A percentile compares a stretch with the other conserved stretches of the same genome.
These are phyloP conservation scores for Setaria viridis DNA, from an alignment of 202 grass and related monocot species.

Conservation along the genomic window DNA sequence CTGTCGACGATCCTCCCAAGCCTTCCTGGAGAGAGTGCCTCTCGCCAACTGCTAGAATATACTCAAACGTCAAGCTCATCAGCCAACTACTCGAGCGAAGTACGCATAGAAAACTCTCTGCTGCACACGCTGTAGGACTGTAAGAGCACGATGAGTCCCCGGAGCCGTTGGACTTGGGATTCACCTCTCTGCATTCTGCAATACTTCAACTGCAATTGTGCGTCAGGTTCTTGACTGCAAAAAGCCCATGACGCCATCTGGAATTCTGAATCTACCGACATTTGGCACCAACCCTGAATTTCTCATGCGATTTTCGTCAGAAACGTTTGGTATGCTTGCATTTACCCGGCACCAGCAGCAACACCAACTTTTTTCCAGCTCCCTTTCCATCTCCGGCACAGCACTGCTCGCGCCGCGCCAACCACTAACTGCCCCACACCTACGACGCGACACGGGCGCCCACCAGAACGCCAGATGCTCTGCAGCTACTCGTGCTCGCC, in stretches of 20 bases:
- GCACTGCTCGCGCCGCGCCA: neutral
- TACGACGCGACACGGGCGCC: neutral
- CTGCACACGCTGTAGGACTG: neutral
- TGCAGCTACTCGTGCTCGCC: neutral
- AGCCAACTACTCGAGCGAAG: neutral
- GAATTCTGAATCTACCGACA: slow-evolving; percentile 4
- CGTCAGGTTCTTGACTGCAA: slow-evolving; percentile 40
- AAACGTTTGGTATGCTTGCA: slow-evolving; percentile 23
- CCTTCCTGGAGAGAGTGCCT: neutral
- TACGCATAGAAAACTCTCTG: neutral
- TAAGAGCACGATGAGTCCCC: neutral
- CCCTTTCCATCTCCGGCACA: neutral
- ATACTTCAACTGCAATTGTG: neutral
- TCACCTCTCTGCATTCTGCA: neutral
- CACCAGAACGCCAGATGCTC: slow-evolving; percentile 10
- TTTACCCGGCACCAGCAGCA: neutral
- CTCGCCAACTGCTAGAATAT: neutral
- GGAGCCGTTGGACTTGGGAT: neutral
- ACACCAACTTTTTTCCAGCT: neutral
- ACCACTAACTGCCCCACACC: neutral
- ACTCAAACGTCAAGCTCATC: neutral
- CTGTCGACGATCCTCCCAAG: neutral
- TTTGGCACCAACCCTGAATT: neutral
- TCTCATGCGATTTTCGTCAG: slow-evolving; percentile 29
- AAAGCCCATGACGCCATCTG: neutral